Percentiles rank a stretch among this genome's conserved stretches.
These are phyloP conservation scores for Erodium moschatum DNA, from an alignment of 441 rosid genomes.

Conservation along the genomic window DNA sequence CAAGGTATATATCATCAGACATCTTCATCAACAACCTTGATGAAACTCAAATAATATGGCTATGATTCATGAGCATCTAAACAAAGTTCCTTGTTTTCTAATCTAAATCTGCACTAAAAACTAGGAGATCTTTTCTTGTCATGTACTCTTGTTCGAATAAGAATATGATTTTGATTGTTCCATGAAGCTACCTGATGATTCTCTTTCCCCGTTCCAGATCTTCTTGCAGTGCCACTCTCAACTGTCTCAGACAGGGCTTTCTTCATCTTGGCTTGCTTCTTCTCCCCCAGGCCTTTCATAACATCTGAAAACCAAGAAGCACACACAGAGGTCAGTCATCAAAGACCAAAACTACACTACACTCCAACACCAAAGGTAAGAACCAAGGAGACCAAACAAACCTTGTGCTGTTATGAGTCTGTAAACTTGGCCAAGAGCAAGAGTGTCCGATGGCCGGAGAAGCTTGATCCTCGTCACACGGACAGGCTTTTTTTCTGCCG, in stretches of 20 bases:
- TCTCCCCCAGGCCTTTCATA: slow-evolving; percentile 60
- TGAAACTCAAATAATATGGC: too few species aligned
- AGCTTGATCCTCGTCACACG: slow-evolving; percentile 79
- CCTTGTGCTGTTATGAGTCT: slow-evolving; percentile 77
- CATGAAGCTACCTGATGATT: slow-evolving; percentile 15
- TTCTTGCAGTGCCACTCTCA: slow-evolving; percentile 17
- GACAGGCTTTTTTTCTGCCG: slow-evolving; percentile 26
- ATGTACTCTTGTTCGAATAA: too few species aligned
- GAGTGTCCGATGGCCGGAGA: slow-evolving; percentile 72
- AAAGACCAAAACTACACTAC: neutral
- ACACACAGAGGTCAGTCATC: slow-evolving; percentile 9
- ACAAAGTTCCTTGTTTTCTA: too few species aligned
- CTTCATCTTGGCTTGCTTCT: slow-evolving; percentile 55
- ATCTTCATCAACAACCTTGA: too few species aligned
- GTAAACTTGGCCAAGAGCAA: slow-evolving; percentile 69
- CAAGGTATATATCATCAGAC: too few species aligned
- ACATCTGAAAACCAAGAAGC: slow-evolving; percentile 40
- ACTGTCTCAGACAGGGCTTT: slow-evolving; percentile 23
- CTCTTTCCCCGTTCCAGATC: slow-evolving; percentile 34
- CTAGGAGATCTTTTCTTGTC: too few species aligned
- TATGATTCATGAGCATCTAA: too few species aligned
- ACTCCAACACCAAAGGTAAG: too few species aligned
- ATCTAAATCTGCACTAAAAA: too few species aligned
- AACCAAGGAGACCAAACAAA: slow-evolving; percentile 11
- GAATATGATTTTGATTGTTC: too few species aligned